Base-by-base conservation (phyloP, 2,329 filamentous ascomycete genomes). In the Talaromyces amestolkiae region DNA sequence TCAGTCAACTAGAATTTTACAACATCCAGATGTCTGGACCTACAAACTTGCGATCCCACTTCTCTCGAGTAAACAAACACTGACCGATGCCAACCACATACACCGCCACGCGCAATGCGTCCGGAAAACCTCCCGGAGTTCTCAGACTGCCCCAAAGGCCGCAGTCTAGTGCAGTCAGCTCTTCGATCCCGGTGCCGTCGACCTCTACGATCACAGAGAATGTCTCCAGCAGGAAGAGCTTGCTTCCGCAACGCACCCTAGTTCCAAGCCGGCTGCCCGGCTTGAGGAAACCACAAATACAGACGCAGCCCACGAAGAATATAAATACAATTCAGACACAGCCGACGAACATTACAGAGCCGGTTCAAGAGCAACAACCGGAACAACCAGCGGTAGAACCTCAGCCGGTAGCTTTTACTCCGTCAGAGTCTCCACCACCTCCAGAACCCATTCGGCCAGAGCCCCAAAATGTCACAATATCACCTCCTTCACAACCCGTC, bases 171-270 rank as follows among this genome's bases (percentile, higher is more conserved):
- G 66, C 70, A 45, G 49, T 64, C 22, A 33, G 47, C 17, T 63
- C 68, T 8, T 66, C 65, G 10, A 67, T 62, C 19, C 61, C 68
- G 31, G 51, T 60, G 10, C 49, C 67, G 15, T 47, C 41, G 31
- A 41, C 22, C 3, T 51, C 47, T 7, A 15, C 62, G 3, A 27
- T 33, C 17, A n/a, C 53, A 19, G 71, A 72, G 39, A 71, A 69
- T 58, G 59, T 65, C 43, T 66, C 65, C 47, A 72, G 69, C n/a
- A 70, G 68, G 43, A 75, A 73, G 65, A 78, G 73, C 22, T 68
- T 75, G 9, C 69, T 78, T 9, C 74, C 75, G 3, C 75, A 76
- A 56, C 72, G 71, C 53, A 68, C 67, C 19, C 62, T 68, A 1
- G 54, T 66, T 13, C 71, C 69, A 47, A 70, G 56, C 37, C 37